Evolutionary conservation across 257 asterid genomes (phyloP), one percentile per base, ranked within the genome.

Genomic region (Anisodus tanguticus): DNA sequence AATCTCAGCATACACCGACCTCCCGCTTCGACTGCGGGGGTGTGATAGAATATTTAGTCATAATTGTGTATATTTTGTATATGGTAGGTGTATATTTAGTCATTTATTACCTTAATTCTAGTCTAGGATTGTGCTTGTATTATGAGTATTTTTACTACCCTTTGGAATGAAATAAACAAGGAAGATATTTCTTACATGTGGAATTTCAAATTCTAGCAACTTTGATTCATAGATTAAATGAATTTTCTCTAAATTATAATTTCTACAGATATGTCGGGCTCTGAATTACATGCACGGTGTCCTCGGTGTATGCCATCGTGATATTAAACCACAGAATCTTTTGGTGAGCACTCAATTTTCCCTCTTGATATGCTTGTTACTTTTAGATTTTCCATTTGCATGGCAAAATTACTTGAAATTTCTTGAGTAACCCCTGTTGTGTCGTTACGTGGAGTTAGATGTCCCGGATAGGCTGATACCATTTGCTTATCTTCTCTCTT

Each of bases 321-420:
- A 95, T 90, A 95, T 95, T 87, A 95, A 95, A 84, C 98, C 99
- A 8, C 99, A 95, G 71, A 95, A 95, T 89, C 90, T 95, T 58
- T 88, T 95, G 98, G 99, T 95, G 87, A 66, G 94, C 47, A 47
- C 59, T 8, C 60, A 53, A 49, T 59, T 78, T 41, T 59, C 11
- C 35, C 76, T 51, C 37, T 3, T 1, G 13, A 53, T 8, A 22
- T 74, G 62, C 81, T 77, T 53, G 12, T 12, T 22, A 45, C 47
- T 12, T 26, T 26, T 12, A 76, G 26, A 76, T 76, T 47, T 76
- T 76, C 45, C 47, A 51, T 26, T 76, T 51, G 8, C 62, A 51
- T 26, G 22, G 1, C 8, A 13, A 76, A 49, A 6, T 26, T 22
- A 49, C 47, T 26, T 15, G 35, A 76, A 49, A 6, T 26, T 22